These are phyloP conservation scores for Elasticomyces elasticus DNA, from an alignment of 495 filamentous ascomycete genomes.

Conservation along the genomic window DNA sequence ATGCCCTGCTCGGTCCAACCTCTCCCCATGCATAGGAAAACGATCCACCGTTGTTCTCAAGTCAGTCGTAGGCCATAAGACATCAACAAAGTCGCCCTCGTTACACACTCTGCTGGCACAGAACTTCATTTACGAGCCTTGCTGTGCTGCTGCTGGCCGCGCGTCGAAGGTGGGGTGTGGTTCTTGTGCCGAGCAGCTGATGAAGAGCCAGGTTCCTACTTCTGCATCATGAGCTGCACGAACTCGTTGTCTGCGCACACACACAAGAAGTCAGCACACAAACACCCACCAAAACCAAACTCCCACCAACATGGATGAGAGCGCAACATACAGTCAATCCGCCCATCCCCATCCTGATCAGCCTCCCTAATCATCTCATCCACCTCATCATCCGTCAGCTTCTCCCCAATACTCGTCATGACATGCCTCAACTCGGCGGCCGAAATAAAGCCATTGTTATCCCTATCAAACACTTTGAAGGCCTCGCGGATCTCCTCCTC, in stretches of 20 bases:
- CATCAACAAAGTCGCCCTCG: too few relatives aligned
- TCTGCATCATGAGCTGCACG: slow-evolving; percentile 99
- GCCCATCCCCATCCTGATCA: slow-evolving; percentile 95
- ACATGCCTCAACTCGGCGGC: slow-evolving; percentile 95
- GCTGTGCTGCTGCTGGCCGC: too few relatives aligned
- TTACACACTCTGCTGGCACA: too few relatives aligned
- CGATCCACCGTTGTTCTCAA: too few relatives aligned
- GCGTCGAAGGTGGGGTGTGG: too few relatives aligned
- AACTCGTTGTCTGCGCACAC: slow-evolving; percentile 83
- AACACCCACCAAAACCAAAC: not conserved
- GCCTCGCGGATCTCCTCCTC: slow-evolving; percentile 98
- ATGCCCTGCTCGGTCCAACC: too few relatives aligned
- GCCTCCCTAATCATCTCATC: slow-evolving; percentile 99
- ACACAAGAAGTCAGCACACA: not conserved
- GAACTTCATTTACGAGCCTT: too few relatives aligned
- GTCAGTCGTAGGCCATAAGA: too few relatives aligned
- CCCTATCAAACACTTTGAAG: slow-evolving; percentile 95
- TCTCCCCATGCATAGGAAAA: too few relatives aligned
- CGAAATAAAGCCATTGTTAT: slow-evolving; percentile 99
- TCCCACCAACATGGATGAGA: not conserved
- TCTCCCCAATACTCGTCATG: slow-evolving; percentile 99
- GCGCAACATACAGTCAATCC: slow-evolving; percentile 73
- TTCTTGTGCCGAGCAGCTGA: too few relatives aligned
- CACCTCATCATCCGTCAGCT: slow-evolving; percentile 97
- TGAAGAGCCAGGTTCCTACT: too few relatives aligned